phyloP scores from a whole-genome alignment of 2,329 filamentous ascomycete genomes.

The Alternaria sp. region DNA sequence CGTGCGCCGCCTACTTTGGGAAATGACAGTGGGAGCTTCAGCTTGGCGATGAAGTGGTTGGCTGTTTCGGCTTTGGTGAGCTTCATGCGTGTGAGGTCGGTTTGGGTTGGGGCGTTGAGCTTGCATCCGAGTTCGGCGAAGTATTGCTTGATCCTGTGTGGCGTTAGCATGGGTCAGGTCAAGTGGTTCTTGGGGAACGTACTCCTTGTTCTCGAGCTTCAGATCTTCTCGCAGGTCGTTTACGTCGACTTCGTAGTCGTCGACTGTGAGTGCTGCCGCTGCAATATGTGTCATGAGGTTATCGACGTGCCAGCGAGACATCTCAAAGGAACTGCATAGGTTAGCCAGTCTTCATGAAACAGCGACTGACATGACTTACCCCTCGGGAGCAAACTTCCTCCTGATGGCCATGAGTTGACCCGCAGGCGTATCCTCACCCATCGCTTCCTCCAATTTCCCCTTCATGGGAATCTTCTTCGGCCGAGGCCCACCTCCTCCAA shows the following conservation, averaged over 20 bases:
- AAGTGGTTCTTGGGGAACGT: conserved; percentile 13
- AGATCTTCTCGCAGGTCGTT: conserved; percentile 74
- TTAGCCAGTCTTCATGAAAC: conserved; percentile 11
- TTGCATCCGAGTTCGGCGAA: conserved; percentile 78
- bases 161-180: conserved; percentile 11
- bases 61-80: conserved; percentile 66
- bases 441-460: conserved; percentile 71
- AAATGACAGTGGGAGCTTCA: conserved; percentile 81
- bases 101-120: conserved; percentile 57
- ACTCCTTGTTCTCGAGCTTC: conserved; percentile 71
- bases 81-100: conserved; percentile 58
- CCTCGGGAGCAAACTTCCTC: conserved; percentile 65
- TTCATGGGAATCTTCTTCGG: conserved; percentile 62
- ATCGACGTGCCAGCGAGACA: conserved; percentile 75
- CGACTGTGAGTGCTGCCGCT: conserved; percentile 72
- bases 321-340: conserved; percentile 49
- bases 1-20: conserved; percentile 62
- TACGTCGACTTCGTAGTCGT: conserved; percentile 76
- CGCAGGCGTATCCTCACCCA: conserved; percentile 48
- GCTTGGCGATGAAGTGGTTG: conserved; percentile 69
- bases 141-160: conserved; percentile 66
- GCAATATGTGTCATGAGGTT: conserved; percentile 76
- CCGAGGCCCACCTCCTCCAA: conserved; percentile 39
- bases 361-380: conserved; percentile 21
- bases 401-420: conserved; percentile 49